A percentile compares a stretch with the other conserved stretches of the same genome.
Evolutionary conservation across 768 basidiomycete species (phyloP).

Genomic region (Kwoniella europaea): DNA sequence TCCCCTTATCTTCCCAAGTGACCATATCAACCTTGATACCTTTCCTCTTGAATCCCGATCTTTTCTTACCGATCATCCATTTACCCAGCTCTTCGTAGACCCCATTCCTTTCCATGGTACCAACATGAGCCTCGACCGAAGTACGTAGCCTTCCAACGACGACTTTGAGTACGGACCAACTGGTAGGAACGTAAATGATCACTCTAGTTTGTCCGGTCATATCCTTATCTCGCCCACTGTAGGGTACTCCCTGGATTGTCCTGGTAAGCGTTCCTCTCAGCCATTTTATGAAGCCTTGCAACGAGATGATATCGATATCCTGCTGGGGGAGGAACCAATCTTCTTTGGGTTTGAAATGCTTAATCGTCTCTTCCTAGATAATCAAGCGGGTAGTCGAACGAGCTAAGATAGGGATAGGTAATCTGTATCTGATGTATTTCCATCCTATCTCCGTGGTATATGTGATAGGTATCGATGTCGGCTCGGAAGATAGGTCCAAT

Average conservation of each 20-base stretch:
- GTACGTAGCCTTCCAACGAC: not conserved
- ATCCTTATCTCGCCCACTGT: not conserved
- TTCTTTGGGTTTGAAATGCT: not conserved
- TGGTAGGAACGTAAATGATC: not conserved
- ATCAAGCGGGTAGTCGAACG: slow-evolving; percentile 3
- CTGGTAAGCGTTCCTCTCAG: not conserved
- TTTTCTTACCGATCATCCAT: slow-evolving; percentile 1
- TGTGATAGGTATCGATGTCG: not conserved
- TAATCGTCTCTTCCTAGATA: not conserved
- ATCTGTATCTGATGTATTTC: slow-evolving; percentile 1
- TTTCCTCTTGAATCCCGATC: not conserved
- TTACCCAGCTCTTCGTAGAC: not conserved
- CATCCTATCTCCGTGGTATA: not conserved
- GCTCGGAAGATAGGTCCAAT: not conserved
- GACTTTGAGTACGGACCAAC: not conserved
- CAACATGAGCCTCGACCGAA: not conserved
- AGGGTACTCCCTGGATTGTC: not conserved
- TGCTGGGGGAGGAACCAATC: not conserved
- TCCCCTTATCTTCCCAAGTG: not conserved
- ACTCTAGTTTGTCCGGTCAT: slow-evolving; percentile 1
- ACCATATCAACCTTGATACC: not conserved
- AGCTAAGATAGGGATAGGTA: not conserved
- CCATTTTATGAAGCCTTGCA: not conserved
- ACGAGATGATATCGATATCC: not conserved
- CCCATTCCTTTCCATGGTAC: not conserved